Conservation (phyloP, 352 stramenopile genomes). For the Blastocystis hominis region DNA sequence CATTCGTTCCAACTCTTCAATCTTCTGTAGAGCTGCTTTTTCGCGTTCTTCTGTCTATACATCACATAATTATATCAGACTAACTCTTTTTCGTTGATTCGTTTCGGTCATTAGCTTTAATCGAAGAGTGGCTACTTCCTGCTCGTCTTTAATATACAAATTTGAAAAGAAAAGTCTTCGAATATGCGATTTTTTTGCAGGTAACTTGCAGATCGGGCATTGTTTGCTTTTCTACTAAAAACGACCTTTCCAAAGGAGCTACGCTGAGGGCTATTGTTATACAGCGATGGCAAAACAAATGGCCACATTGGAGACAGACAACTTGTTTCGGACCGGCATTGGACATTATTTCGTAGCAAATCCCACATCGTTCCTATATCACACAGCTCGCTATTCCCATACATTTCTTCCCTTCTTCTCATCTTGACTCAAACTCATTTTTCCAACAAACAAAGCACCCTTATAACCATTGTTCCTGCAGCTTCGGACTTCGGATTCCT, state of each 20-base stretch:
- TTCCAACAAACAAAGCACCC: slow-evolving; percentile 2
- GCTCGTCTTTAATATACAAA: neutral
- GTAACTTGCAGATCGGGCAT: slow-evolving; percentile 4
- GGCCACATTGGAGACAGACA: slow-evolving; percentile 25
- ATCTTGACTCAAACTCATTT: neutral
- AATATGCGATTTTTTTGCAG: slow-evolving; percentile 3
- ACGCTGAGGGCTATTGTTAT: neutral
- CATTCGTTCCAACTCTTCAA: too few species aligned
- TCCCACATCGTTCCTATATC: slow-evolving; percentile 1
- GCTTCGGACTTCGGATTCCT: slow-evolving; percentile 24
- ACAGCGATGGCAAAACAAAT: slow-evolving; percentile 33
- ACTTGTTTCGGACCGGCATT: slow-evolving; percentile 19
- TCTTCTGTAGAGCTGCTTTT: too few species aligned
- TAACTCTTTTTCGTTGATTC: neutral
- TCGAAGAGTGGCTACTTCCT: neutral
- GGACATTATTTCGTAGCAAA: slow-evolving; percentile 1
- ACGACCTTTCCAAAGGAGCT: neutral
- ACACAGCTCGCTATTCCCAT: neutral
- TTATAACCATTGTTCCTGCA: slow-evolving; percentile 39
- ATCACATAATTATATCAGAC: neutral
- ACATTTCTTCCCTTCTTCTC: neutral
- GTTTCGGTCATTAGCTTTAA: neutral
- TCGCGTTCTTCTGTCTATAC: slow-evolving; percentile 6
- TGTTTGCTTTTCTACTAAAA: neutral
- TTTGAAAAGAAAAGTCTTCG: neutral